These are phyloP conservation scores for Dioscorea cayenensis DNA, from an alignment of 116 monocot species.

Conservation along the genomic window DNA sequence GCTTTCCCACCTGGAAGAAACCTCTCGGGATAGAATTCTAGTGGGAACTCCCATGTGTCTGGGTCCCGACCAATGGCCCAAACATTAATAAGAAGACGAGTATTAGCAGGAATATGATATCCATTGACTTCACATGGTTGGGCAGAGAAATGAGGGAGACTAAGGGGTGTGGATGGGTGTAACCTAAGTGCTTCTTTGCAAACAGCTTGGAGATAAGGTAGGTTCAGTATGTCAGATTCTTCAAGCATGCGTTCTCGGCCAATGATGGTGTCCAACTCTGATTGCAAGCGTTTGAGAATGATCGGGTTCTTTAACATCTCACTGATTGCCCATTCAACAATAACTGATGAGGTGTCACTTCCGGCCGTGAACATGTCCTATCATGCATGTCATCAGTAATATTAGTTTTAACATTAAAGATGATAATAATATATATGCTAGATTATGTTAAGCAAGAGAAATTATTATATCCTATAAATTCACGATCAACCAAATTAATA, in stretches of 20 bases:
- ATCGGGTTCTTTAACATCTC: background rate
- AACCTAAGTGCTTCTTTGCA: constrained; percentile 12
- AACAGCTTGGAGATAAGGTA: constrained; percentile 1
- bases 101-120: constrained; percentile 13
- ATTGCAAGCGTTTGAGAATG: background rate
- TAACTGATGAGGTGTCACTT: background rate
- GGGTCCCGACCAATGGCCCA: constrained; percentile 1
- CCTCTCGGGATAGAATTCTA: constrained; percentile 20
- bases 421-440: no score
- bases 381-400: no score
- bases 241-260: constrained; percentile 13
- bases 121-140: constrained; percentile 12
- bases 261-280: constrained; percentile 7
- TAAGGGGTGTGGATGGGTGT: constrained; percentile 14
- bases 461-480: no score
- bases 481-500: no score
- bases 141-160: constrained; percentile 6
- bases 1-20: constrained; percentile 10
- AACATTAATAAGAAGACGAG: background rate
- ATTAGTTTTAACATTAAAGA: no score
- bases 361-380: constrained; percentile 3
- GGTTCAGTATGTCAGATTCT: constrained; percentile 18
- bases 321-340: background rate
- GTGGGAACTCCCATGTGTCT: constrained; percentile 12
- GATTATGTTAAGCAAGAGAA: no score